Conservation (phyloP, 805 yeast species). For the Candida sonorensis region DNA sequence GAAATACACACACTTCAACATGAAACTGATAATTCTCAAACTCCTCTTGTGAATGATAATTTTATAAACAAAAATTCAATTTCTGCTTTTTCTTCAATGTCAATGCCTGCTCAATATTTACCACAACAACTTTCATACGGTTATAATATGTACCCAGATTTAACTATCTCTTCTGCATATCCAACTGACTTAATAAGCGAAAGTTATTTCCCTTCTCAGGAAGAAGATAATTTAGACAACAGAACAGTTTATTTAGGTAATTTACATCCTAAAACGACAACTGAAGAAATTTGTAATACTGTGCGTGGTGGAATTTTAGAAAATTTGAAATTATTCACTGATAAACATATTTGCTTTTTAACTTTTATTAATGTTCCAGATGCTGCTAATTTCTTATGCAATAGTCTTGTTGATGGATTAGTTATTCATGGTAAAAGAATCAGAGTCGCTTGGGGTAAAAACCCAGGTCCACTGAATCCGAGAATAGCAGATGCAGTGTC, state of each 20-base stretch:
- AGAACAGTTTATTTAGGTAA: slow-evolving; percentile 67
- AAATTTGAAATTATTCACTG: slow-evolving; percentile 40
- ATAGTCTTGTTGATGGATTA: slow-evolving; percentile 42
- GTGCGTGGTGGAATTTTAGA: slow-evolving; percentile 76
- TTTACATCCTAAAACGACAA: slow-evolving; percentile 54
- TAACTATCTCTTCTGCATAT: slow-evolving; percentile 5
- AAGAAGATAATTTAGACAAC: slow-evolving; percentile 33
- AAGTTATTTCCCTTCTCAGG: too few relatives aligned
- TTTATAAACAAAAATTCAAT: too few relatives aligned
- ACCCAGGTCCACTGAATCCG: slow-evolving; percentile 55
- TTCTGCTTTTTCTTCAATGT: too few relatives aligned
- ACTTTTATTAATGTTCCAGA: slow-evolving; percentile 60
- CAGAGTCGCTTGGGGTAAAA: slow-evolving; percentile 68
- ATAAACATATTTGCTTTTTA: slow-evolving; percentile 56
- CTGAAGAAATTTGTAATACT: slow-evolving; percentile 69
- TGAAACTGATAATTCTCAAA: too few relatives aligned
- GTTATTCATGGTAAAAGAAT: slow-evolving; percentile 55
- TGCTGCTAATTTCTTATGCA: slow-evolving; percentile 61
- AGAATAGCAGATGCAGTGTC: slow-evolving; percentile 51
- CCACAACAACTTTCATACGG: too few relatives aligned
- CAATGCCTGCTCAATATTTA: too few relatives aligned
- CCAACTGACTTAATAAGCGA: background rate
- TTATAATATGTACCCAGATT: too few relatives aligned
- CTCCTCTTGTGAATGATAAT: too few relatives aligned
- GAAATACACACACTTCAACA: too few relatives aligned